Evolutionary conservation across 768 basidiomycete genomes (phyloP).

Genomic region (Rhodotorula kratochvilovae): DNA sequence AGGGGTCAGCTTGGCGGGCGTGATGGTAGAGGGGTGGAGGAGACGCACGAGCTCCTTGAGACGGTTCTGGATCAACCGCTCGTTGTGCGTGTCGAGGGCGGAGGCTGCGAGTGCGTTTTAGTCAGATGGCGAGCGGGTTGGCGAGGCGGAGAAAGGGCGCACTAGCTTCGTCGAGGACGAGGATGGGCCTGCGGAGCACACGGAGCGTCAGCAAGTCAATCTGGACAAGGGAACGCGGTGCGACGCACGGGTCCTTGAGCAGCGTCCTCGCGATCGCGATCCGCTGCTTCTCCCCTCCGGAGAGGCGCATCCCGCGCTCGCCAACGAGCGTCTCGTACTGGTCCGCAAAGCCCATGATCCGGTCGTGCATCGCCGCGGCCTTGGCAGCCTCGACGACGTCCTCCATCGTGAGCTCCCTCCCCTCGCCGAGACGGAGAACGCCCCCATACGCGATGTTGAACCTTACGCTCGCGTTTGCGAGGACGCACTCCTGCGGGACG

Average conservation of each 20-base stretch:
- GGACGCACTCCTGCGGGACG: constrained; percentile 71
- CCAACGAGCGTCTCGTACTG: constrained; percentile 77
- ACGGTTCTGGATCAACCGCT: constrained; percentile 82
- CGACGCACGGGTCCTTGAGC: constrained; percentile 71
- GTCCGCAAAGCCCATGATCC: constrained; percentile 76
- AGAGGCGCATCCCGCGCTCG: constrained; percentile 78
- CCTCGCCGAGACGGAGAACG: neutral
- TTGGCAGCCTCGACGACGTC: constrained; percentile 74
- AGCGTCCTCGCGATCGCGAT: constrained; percentile 75
- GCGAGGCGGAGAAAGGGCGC: too few species aligned
- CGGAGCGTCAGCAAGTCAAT: constrained; percentile 50
- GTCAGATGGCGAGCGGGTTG: neutral
- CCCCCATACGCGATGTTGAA: constrained; percentile 57
- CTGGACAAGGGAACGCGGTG: too few species aligned
- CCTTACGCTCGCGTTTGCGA: constrained; percentile 37
- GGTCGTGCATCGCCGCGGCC: constrained; percentile 82
- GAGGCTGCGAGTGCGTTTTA: constrained; percentile 37
- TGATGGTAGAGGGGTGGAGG: too few species aligned
- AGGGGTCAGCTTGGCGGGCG: too few species aligned
- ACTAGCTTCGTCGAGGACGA: constrained; percentile 19
- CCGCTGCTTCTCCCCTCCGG: constrained; percentile 64
- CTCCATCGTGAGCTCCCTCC: constrained; percentile 60
- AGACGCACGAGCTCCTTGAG: constrained; percentile 64
- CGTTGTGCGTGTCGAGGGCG: constrained; percentile 82
- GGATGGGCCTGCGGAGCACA: constrained; percentile 1